phyloP scores from a whole-genome alignment of 306 rosid species.

The Cucumis cinereus region DNA sequence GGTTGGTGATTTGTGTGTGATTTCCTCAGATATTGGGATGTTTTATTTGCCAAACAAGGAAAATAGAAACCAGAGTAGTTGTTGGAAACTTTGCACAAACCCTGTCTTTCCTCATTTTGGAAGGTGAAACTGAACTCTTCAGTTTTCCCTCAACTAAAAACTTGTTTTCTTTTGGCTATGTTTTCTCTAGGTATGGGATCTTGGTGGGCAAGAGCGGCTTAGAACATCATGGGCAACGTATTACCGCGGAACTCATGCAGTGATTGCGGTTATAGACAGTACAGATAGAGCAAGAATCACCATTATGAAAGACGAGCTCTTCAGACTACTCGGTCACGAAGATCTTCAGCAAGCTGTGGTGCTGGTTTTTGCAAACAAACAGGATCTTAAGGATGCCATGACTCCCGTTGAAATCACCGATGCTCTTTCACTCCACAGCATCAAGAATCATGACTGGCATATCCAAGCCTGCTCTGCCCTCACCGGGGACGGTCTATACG shows the following conservation, averaged over 20 bases:
- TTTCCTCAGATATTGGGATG: background rate
- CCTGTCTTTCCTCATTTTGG: background rate
- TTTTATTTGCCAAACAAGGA: background rate
- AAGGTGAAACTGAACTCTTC: background rate
- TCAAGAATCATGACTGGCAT: conserved; percentile 99
- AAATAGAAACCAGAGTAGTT: background rate
- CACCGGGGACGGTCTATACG: conserved; percentile 83
- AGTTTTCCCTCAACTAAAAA: background rate
- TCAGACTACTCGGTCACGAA: conserved; percentile 85
- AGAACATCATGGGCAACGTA: conserved; percentile 98
- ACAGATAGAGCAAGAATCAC: conserved; percentile 86
- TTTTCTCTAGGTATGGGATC: conserved; percentile 85
- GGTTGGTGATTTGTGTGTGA: background rate
- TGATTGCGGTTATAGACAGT: conserved; percentile 87
- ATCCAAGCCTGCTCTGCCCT: conserved; percentile 97
- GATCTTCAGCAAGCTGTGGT: conserved; percentile 76
- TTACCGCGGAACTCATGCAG: conserved; percentile 89
- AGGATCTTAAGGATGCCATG: conserved; percentile 98
- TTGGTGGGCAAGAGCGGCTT: conserved; percentile 93
- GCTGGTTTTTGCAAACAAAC: conserved; percentile 85
- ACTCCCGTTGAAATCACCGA: conserved; percentile 96
- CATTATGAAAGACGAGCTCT: conserved; percentile 89
- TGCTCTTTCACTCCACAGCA: conserved; percentile 86
- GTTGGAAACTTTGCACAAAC: background rate
- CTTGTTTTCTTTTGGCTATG: background rate